Evolutionary conservation across 2,329 filamentous ascomycete genomes (phyloP), one percentile per base, ranked within the genome.

Genomic region (Xylariaceae sp.): DNA sequence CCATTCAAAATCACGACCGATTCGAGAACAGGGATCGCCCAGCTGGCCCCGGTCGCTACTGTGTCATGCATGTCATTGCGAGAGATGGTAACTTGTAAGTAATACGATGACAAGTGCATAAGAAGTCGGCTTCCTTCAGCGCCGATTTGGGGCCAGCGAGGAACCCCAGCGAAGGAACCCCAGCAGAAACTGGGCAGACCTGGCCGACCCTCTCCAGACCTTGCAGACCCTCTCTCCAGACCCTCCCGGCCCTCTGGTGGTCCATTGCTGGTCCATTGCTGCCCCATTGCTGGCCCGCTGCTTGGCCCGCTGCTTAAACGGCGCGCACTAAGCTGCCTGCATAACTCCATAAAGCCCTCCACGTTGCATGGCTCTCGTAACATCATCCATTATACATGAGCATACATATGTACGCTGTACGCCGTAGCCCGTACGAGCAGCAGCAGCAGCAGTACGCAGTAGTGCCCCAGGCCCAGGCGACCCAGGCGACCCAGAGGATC

Each of bases 61-160:
- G 51, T 49, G 55, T 54, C 35, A 58, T 61, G 61, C 61, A 53
- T 39, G 51, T 55, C 54, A 58, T 57, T 51, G 5, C 58, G 58
- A 59, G 56, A 55, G 45, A 6, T 56, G 57, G 61, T 54, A 30
- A 30, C 23, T 30, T 30, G 23, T 30, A 59, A 11, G 52, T 13
- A 58, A 64, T 63, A 64, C 62, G 62, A 64, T 64, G 61, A 60
- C 61, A 59, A 56, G 56, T 55, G 58, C 62, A 64, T 58, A 49
- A 49, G 50, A 53, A 34, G 52, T 55, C 45, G 52, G 23, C 23
- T 30, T 48, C 51, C 52, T 42, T 58, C 51, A 54, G 53, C 39
- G 58, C 55, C 55, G 59, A 44, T 34, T 37, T 52, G 51, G 17
- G 54, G 23, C 23, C 23, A 30, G 23, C 23, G 23, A 30, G 23